Evolutionary conservation across 768 basidiomycete genomes (phyloP).

Genomic region (Russula ochroleuca): DNA sequence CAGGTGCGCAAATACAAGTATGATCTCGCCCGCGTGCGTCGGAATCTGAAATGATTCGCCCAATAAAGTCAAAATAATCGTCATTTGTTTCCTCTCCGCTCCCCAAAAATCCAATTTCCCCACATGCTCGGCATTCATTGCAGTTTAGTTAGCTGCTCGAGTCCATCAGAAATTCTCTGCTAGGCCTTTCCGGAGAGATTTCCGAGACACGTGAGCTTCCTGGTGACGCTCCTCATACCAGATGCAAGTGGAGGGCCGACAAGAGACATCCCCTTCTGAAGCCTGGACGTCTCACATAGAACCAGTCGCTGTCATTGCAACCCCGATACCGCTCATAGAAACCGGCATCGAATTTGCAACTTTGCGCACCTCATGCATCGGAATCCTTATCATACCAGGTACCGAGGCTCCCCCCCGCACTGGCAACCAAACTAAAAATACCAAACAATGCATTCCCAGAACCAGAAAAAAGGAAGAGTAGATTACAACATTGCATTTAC

Average conservation of each 20-base stretch:
- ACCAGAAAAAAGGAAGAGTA: neutral
- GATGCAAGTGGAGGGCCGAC: neutral
- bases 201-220: neutral
- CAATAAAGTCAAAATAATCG: neutral
- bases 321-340: neutral
- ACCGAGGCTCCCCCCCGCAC: neutral
- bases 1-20: neutral
- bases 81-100: neutral
- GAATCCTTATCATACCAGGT: neutral
- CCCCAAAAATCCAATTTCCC: neutral
- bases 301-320: neutral
- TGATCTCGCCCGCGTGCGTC: slow-evolving; percentile 1
- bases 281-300: neutral
- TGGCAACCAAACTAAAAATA: neutral
- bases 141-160: neutral
- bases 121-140: neutral
- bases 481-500: neutral
- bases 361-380: neutral
- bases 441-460: neutral
- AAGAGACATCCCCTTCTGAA: neutral
- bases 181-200: neutral
- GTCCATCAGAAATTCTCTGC: neutral
- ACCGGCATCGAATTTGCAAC: neutral
- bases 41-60: slow-evolving; percentile 3
- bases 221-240: neutral